Evolutionary conservation across 371 early-diverging fungal species (phyloP).

Genomic region (Nosema granulosis): DNA sequence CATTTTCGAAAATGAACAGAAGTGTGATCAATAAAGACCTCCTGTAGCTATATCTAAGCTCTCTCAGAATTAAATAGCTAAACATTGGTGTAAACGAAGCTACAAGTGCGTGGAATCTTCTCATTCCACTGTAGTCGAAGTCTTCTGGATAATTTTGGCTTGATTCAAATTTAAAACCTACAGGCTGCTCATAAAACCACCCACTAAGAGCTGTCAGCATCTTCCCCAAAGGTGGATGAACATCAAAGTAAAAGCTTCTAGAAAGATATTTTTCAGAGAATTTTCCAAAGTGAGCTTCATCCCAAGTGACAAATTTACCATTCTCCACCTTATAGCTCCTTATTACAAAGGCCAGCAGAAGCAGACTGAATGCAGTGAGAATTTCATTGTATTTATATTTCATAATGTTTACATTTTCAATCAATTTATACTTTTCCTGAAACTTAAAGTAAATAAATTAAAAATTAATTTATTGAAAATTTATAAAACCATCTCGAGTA

Average conservation of each 20-base stretch:
- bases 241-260: conserved; percentile 90
- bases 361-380: conserved; percentile 55
- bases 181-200: conserved; percentile 78
- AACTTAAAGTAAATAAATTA: too few species aligned
- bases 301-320: conserved; percentile 68
- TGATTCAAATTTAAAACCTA: conserved; percentile 80
- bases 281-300: conserved; percentile 98
- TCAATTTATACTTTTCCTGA: too few species aligned
- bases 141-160: conserved; percentile 75
- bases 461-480: too few species aligned
- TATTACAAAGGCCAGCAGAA: conserved; percentile 59
- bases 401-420: neutral
- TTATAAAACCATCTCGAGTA: too few species aligned
- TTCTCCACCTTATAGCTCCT: conserved; percentile 64
- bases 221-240: conserved; percentile 98
- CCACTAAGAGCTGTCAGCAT: conserved; percentile 88
- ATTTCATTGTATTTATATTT: conserved; percentile 5
- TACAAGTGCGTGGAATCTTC: conserved; percentile 69
- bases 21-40: conserved; percentile 72
- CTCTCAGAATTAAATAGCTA: conserved; percentile 78
- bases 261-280: conserved; percentile 81
- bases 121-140: conserved; percentile 83
- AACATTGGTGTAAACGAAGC: conserved; percentile 85
- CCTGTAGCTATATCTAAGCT: conserved; percentile 71
- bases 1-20: conserved; percentile 73